These are phyloP conservation scores for Malassezia psittaci DNA, from an alignment of 1,284 basidiomycete species.

Conservation along the genomic window DNA sequence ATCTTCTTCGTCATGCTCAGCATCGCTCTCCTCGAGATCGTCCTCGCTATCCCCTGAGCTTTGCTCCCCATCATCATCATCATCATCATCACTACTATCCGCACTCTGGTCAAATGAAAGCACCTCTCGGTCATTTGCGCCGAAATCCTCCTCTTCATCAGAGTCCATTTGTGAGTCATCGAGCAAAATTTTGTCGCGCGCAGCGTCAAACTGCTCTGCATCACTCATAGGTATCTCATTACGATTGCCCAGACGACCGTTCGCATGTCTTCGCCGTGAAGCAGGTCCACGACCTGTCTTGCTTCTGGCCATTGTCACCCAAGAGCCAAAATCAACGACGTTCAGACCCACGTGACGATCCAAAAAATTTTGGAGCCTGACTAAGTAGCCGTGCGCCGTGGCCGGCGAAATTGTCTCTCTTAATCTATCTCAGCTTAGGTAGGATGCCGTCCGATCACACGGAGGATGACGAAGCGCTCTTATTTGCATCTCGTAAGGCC, in stretches of 20 bases:
- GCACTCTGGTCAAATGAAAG: constrained; percentile 45
- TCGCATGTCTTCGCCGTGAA: not conserved
- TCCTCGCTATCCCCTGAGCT: constrained; percentile 22
- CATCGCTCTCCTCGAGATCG: constrained; percentile 22
- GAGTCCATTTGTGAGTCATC: constrained; percentile 36
- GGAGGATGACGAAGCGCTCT: constrained; percentile 11
- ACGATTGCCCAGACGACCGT: not conserved
- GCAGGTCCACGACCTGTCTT: not conserved
- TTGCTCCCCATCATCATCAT: too few relatives aligned
- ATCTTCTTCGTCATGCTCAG: constrained; percentile 48
- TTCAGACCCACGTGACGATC: constrained; percentile 6
- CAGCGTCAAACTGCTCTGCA: constrained; percentile 33
- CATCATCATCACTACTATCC: constrained; percentile 47
- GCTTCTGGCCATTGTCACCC: constrained; percentile 1
- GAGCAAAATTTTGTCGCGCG: constrained; percentile 66
- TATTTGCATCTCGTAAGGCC: constrained; percentile 9
- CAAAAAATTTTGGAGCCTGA: constrained; percentile 3
- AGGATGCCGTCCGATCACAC: not conserved
- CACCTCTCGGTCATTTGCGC: constrained; percentile 32
- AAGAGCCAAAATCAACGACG: not conserved
- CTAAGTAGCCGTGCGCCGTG: not conserved
- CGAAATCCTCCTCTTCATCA: constrained; percentile 29
- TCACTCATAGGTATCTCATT: constrained; percentile 34
- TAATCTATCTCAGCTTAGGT: not conserved
- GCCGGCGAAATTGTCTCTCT: not conserved